phyloP scores from a whole-genome alignment of 2,329 filamentous ascomycete species.

The Seiridium cupressi region DNA sequence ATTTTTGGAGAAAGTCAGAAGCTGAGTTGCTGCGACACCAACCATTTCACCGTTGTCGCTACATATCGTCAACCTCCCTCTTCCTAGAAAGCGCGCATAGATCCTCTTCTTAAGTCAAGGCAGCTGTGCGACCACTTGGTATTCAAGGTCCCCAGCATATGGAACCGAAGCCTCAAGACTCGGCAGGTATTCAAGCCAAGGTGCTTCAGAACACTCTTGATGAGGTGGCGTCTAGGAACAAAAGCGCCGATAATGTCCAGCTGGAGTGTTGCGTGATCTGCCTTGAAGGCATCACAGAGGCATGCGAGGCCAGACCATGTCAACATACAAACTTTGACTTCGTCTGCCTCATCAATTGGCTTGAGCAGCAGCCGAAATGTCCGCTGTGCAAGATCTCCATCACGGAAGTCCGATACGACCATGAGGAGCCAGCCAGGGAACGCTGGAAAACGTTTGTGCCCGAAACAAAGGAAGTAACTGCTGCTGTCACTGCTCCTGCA shows the following conservation, averaged over 20 bases:
- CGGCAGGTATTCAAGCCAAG: constrained; percentile 36
- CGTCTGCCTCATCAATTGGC: constrained; percentile 78
- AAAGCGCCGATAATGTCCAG: constrained; percentile 25
- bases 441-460: constrained; percentile 58
- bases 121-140: background rate
- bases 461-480: constrained; percentile 19
- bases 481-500: background rate
- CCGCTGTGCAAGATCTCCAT: constrained; percentile 71
- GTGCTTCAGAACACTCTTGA: constrained; percentile 44
- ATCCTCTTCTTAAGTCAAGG: no score
- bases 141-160: constrained; percentile 16
- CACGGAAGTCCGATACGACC: constrained; percentile 63
- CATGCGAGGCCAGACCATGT: constrained; percentile 73
- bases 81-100: no score
- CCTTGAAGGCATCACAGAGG: constrained; percentile 71
- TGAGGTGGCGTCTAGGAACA: constrained; percentile 31
- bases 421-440: constrained; percentile 41
- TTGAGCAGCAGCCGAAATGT: constrained; percentile 69
- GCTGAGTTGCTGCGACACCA: no score
- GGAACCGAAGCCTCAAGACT: constrained; percentile 23
- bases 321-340: constrained; percentile 82
- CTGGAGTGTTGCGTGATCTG: constrained; percentile 79
- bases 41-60: no score
- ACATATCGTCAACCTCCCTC: no score
- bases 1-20: no score